A percentile compares a stretch with the other conserved stretches of the same genome.
phyloP scores from a whole-genome alignment of 371 early-diverging fungal species.

The Mucor saturninus region DNA sequence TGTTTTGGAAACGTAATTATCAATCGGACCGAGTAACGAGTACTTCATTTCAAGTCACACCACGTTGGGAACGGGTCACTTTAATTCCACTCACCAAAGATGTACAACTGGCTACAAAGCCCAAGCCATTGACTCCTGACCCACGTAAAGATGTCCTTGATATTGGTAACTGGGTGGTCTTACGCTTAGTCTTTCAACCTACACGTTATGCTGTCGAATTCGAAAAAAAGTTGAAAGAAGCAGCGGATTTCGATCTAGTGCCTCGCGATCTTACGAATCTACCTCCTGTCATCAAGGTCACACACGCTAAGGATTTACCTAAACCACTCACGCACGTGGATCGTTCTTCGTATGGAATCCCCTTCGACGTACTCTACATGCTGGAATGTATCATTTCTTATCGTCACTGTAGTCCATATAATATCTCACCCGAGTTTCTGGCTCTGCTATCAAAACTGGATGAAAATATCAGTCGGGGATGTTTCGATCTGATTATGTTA shows the following conservation, averaged over 20 bases:
- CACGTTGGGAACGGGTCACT: constrained; percentile 36
- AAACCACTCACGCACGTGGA: constrained; percentile 30
- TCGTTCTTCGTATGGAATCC: constrained; percentile 6
- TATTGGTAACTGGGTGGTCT: constrained; percentile 48
- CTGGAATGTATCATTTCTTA: constrained; percentile 51
- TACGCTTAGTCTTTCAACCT: constrained; percentile 35
- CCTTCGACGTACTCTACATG: constrained; percentile 52
- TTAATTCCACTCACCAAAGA: constrained; percentile 25
- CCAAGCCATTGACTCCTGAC: constrained; percentile 24
- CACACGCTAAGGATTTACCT: constrained; percentile 3
- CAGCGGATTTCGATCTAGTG: constrained; percentile 49
- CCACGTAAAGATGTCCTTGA: constrained; percentile 16
- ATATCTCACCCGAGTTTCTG: constrained; percentile 45
- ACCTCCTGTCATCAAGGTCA: constrained; percentile 13
- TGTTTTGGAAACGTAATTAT: constrained; percentile 33
- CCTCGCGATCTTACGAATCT: constrained; percentile 20
- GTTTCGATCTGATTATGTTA: constrained; percentile 39
- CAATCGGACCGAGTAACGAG: constrained; percentile 8
- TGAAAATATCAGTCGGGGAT: constrained; percentile 33
- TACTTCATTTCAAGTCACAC: neutral
- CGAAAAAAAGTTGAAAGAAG: constrained; percentile 30
- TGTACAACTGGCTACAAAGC: neutral
- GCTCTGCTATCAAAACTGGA: constrained; percentile 30
- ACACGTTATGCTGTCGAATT: constrained; percentile 3
- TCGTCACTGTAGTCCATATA: constrained; percentile 46